Evolutionary conservation across 2,329 filamentous ascomycete genomes (phyloP).

Genomic region (Torrubiella hemipterigena): DNA sequence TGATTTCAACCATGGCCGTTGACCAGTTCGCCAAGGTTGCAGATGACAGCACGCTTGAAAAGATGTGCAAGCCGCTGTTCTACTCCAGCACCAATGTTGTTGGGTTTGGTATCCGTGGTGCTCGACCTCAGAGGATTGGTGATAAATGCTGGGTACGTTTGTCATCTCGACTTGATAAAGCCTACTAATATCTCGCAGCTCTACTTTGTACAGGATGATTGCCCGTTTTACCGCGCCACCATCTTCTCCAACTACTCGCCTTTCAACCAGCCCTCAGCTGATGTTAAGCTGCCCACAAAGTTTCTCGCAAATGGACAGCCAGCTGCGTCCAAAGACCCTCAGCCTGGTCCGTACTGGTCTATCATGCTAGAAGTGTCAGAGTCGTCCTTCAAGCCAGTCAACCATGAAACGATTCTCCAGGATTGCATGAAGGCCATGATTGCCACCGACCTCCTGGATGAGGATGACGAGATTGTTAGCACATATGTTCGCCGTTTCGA

Average conservation of each 20-base stretch:
- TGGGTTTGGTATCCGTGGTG: constrained; percentile 86
- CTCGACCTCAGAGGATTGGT: constrained; percentile 86
- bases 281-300: constrained; percentile 66
- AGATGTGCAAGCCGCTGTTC: constrained; percentile 80
- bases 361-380: constrained; percentile 95
- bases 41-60: constrained; percentile 73
- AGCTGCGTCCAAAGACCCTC: constrained; percentile 50
- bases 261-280: constrained; percentile 72
- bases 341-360: constrained; percentile 87
- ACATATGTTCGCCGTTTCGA: constrained; percentile 91
- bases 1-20: constrained; percentile 93
- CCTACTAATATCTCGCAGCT: constrained; percentile 34
- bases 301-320: constrained; percentile 69
- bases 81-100: constrained; percentile 97
- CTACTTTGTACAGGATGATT: constrained; percentile 92
- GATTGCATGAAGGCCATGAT: constrained; percentile 83
- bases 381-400: constrained; percentile 79
- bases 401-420: constrained; percentile 62
- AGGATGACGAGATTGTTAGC: constrained; percentile 78
- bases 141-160: constrained; percentile 91
- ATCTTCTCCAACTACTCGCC: constrained; percentile 98
- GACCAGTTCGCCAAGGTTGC: constrained; percentile 81
- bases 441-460: constrained; percentile 82
- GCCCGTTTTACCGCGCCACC: constrained; percentile 90
- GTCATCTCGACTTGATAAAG: constrained; percentile 1